These are phyloP conservation scores for Salix udensis DNA, from an alignment of 345 rosid genomes.

Conservation along the genomic window DNA sequence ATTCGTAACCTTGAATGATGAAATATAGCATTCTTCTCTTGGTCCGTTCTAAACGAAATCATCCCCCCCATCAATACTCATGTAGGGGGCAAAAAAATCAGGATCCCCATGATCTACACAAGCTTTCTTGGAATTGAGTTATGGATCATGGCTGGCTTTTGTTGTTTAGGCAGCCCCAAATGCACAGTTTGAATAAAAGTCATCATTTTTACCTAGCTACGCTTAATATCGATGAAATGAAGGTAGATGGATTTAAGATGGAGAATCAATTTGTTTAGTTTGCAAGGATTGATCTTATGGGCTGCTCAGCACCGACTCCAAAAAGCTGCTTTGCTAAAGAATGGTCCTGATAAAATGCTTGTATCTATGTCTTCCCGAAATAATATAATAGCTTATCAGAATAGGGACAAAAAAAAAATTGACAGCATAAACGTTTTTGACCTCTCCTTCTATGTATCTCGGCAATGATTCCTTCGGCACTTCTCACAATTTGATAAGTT, in stretches of 20 bases:
- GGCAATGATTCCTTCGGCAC: no score
- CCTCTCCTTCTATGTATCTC: no score
- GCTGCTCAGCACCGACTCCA: neutral
- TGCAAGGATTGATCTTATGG: neutral
- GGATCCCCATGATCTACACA: neutral
- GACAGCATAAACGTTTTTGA: neutral
- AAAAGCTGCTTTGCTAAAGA: neutral
- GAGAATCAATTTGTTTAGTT: neutral
- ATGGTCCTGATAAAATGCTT: slow-evolving; percentile 5
- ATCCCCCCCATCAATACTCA: neutral
- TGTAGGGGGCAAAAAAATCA: neutral
- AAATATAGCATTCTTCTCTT: neutral
- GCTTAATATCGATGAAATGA: neutral
- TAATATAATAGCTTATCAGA: slow-evolving; percentile 2
- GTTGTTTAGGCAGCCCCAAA: neutral
- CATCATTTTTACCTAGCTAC: neutral
- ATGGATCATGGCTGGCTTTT: neutral
- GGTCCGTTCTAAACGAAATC: neutral
- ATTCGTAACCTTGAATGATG: neutral
- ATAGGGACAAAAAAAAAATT: neutral
- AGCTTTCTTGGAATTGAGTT: neutral
- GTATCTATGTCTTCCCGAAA: slow-evolving; percentile 8
- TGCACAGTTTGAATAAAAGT: neutral
- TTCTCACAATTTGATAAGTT: no score
- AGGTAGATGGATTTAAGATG: neutral